Evolutionary conservation across 306 rosid genomes (phyloP).

Genomic region (Sophora flavescens): DNA sequence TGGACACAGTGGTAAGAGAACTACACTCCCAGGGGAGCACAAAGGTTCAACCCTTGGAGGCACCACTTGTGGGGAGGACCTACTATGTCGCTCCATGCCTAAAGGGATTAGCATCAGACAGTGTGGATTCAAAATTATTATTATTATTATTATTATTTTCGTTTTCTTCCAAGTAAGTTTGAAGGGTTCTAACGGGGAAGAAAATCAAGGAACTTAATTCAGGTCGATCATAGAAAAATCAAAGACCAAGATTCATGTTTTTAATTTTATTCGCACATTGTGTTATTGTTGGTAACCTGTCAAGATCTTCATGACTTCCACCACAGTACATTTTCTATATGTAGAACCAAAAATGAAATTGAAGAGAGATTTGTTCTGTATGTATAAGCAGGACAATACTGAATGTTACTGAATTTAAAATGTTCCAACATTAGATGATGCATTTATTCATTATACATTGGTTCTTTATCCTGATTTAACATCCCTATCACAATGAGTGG

Average conservation of each 20-base stretch:
- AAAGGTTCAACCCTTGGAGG: too few relatives aligned
- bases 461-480: background rate
- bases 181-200: background rate
- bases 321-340: background rate
- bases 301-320: background rate
- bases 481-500: background rate
- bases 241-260: background rate
- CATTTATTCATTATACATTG: background rate
- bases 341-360: background rate
- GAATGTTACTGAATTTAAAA: background rate
- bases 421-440: conserved; percentile 26
- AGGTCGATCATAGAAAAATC: background rate
- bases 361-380: background rate
- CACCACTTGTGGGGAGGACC: too few relatives aligned
- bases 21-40: too few relatives aligned
- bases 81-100: too few relatives aligned
- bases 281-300: conserved; percentile 4
- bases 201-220: background rate
- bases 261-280: background rate
- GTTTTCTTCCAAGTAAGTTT: background rate
- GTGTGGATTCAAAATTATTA: background rate
- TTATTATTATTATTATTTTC: background rate
- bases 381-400: background rate
- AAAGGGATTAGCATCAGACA: too few relatives aligned
- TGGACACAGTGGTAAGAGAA: too few relatives aligned